phyloP scores from a whole-genome alignment of 352 stramenopile species.

The Phytophthora pistaciae region DNA sequence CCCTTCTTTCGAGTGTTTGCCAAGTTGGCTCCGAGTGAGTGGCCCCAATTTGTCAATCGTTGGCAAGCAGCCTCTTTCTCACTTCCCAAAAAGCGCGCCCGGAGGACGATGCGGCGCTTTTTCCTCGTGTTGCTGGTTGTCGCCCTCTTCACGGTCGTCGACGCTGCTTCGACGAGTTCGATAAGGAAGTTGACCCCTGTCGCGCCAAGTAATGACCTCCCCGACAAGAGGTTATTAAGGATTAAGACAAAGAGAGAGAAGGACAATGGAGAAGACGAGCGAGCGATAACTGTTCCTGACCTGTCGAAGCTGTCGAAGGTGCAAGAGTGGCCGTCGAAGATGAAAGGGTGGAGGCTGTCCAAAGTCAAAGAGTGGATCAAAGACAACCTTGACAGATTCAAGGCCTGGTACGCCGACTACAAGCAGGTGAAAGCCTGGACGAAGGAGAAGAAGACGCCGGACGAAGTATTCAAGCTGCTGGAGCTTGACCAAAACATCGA shows the following conservation, averaged over 20 bases:
- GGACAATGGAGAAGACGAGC: neutral
- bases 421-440: slow-evolving; percentile 7
- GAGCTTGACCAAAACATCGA: slow-evolving; percentile 4
- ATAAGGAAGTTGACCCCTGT: neutral
- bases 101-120: neutral
- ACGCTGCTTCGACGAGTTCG: neutral
- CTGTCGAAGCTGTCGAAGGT: neutral
- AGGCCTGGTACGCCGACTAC: neutral
- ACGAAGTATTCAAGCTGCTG: slow-evolving; percentile 13
- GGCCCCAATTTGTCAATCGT: neutral
- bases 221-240: neutral
- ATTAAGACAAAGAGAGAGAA: neutral
- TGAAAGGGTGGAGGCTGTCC: neutral
- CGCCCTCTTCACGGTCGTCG: neutral
- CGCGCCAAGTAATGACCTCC: neutral
- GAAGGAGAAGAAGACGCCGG: slow-evolving; percentile 3
- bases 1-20: neutral
- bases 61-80: too few species aligned
- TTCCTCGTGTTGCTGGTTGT: neutral
- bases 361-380: slow-evolving; percentile 7
- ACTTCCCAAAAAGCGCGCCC: too few species aligned
- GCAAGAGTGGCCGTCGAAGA: neutral
- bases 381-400: slow-evolving; percentile 6
- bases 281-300: too few species aligned
- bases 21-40: neutral